Evolutionary conservation across 352 stramenopile genomes (phyloP).

Genomic region (Globisporangium camurandrum): DNA sequence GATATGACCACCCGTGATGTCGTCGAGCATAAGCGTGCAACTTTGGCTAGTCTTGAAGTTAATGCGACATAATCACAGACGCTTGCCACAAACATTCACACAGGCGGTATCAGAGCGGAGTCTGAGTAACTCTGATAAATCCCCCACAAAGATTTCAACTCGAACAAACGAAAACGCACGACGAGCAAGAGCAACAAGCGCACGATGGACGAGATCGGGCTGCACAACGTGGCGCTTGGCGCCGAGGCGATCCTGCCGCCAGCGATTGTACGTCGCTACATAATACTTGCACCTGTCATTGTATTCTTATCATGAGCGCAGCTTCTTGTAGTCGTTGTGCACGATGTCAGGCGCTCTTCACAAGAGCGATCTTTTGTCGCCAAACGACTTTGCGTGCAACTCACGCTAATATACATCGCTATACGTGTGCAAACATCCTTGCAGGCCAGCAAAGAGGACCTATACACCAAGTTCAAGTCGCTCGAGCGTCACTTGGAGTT

Average conservation of each 20-base stretch:
- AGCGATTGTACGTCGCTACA: slow-evolving; percentile 20
- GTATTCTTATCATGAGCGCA: not conserved
- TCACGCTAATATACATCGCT: not conserved
- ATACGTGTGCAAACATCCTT: not conserved
- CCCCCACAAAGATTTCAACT: not conserved
- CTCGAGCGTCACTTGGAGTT: slow-evolving; percentile 79
- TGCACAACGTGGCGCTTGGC: slow-evolving; percentile 24
- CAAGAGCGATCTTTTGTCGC: not conserved
- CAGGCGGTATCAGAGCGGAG: no score
- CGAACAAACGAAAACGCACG: not conserved
- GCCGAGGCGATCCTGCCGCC: slow-evolving; percentile 51
- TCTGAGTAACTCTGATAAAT: no score
- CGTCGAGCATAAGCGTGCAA: no score
- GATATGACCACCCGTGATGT: no score
- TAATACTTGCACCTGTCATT: not conserved
- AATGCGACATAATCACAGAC: no score
- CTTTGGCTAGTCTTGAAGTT: no score
- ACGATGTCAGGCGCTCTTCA: not conserved
- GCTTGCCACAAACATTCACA: no score
- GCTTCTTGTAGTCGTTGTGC: not conserved
- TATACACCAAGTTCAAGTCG: slow-evolving; percentile 78
- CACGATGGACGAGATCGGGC: slow-evolving; percentile 59
- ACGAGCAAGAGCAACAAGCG: slow-evolving; percentile 4
- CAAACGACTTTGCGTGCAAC: not conserved
- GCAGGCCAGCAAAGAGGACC: slow-evolving; percentile 53